Base-by-base conservation (phyloP, 768 basidiomycete species). In the Lactifluus echinatus region DNA sequence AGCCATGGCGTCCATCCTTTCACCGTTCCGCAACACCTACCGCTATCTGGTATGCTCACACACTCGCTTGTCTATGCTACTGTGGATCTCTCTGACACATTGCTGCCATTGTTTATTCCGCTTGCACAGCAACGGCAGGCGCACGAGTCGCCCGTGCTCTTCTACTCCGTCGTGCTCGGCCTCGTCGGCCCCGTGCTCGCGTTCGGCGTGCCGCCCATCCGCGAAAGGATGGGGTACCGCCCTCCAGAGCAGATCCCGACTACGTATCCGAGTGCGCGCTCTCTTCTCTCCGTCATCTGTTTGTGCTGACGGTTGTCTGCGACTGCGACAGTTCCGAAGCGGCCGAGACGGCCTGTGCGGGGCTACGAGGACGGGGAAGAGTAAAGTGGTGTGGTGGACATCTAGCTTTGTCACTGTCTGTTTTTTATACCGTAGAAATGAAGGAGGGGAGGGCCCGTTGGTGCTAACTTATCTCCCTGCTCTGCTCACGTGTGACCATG, bases 111-210 rank as follows among this genome's bases (percentile, higher is more conserved):
- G n/a, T 43, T 24, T 26, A 40, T 33, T 34, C 34, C 19, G 40
- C 54, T 28, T 37, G 31, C 48, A 45, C 68, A 94, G 92, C 89
- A 92, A 91, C 82, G 87, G 46, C 82, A 85, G 64, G 90, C 92
- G 36, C 92, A 95, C 72, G 92, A 95, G 72, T 82, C 80, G 66
- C 92, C 92, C 28, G 88, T 91, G 70, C 81, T 93, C 70, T 93
- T 93, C 76, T 95, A 84, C 73, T 92, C 92, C 11, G 77, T 84
- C 68, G 71, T 84, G 47, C 73, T 95, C 55, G 92, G 91, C 51
- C 65, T 75, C 55, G 77, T 83, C 64, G 92, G 92, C 2, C 92
- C 92, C 11, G 73, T 85, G 24, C 73, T 92, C 70, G 84, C 84
- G 42, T 63, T 89, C 42, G 73, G 76, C 40, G 77, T 93, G 17